Evolutionary conservation across 225 moss, liverwort and hornwort genomes (phyloP), one percentile per base, ranked within the genome.

Genomic region (Rhytidiadelphus loreus): DNA sequence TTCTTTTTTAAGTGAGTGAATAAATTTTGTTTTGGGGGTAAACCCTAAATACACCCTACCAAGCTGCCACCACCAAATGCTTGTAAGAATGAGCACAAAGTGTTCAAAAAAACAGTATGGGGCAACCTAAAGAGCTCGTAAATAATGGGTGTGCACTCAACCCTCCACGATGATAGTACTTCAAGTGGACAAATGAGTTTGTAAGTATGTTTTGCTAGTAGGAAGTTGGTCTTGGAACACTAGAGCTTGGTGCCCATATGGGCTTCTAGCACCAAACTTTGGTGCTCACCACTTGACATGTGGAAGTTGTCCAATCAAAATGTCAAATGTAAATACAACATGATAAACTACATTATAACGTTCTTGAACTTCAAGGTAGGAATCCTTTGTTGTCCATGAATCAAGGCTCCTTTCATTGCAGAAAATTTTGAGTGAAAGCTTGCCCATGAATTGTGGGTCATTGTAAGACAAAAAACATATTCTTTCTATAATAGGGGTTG

Each of bases 211-310:
- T 50, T 73, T 3, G 8, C 2, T 18, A 46, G 18, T 46, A 6
- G 19, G 19, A 19, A 73, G 2, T 46, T 73, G 30, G 46, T 73
- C 46, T 73, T 30, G 3, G 16, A 72, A 24, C 23, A n/a, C 22
- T 0, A 26, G 3, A 26, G 5, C 4, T 71, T 26, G 16, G 2
- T 71, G 6, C 0, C 43, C 1, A 16, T 3, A 16, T 0, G 0
- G 0, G 72, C 26, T 3, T 71, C 1, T 26, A 1, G 15, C 6
- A 41, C 9, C 16, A 13, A 39, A 24, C 4, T 70, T 1, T 41
- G 0, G 25, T 70, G 12, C 6, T 83, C 4, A 26, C 2, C 0
- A 20, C 13, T 28, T 13, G 20, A 83, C 11, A 29, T 6, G 9
- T 13, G 1, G 2, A 53, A 55, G 8, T 26, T 66, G 30, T 7